Evolutionary conservation across 345 rosid genomes (phyloP).

Genomic region (Euphorbia lathyris): DNA sequence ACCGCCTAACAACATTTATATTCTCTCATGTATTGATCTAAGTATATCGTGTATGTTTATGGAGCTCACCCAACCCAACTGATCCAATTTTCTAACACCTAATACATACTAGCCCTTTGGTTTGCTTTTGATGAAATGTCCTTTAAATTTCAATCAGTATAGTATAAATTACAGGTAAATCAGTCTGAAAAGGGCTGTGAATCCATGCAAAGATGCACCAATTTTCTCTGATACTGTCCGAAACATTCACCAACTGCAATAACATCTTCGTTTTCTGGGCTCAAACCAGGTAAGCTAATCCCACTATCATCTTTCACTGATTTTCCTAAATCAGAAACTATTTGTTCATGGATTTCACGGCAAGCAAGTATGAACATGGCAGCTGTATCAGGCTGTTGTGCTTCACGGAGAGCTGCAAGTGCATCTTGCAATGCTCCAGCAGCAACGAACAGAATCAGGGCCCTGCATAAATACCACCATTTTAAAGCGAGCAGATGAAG

Average conservation of each 20-base stretch:
- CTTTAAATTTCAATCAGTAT: neutral
- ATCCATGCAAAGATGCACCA: slow-evolving; percentile 95
- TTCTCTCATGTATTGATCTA: neutral
- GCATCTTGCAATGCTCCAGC: slow-evolving; percentile 92
- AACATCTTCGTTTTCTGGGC: slow-evolving; percentile 70
- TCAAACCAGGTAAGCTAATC: slow-evolving; percentile 56
- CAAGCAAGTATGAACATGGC: slow-evolving; percentile 95
- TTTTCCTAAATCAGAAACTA: slow-evolving; percentile 34
- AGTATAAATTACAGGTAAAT: slow-evolving; percentile 5
- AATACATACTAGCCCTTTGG: neutral
- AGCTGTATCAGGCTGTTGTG: slow-evolving; percentile 83
- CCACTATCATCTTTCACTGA: slow-evolving; percentile 26
- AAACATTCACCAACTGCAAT: slow-evolving; percentile 74
- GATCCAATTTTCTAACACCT: no score
- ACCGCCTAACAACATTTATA: neutral
- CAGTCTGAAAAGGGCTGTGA: slow-evolving; percentile 64
- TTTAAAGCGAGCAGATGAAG: slow-evolving; percentile 4
- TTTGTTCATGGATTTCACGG: slow-evolving; percentile 61
- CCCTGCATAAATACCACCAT: slow-evolving; percentile 43
- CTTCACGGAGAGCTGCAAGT: slow-evolving; percentile 75
- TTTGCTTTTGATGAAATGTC: neutral
- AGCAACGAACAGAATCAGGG: slow-evolving; percentile 81
- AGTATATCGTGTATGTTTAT: no score
- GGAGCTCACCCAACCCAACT: no score
- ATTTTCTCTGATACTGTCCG: slow-evolving; percentile 84